These are phyloP conservation scores for Hymenoscyphus fraxineus DNA, from an alignment of 2,329 filamentous ascomycete genomes.

Conservation along the genomic window DNA sequence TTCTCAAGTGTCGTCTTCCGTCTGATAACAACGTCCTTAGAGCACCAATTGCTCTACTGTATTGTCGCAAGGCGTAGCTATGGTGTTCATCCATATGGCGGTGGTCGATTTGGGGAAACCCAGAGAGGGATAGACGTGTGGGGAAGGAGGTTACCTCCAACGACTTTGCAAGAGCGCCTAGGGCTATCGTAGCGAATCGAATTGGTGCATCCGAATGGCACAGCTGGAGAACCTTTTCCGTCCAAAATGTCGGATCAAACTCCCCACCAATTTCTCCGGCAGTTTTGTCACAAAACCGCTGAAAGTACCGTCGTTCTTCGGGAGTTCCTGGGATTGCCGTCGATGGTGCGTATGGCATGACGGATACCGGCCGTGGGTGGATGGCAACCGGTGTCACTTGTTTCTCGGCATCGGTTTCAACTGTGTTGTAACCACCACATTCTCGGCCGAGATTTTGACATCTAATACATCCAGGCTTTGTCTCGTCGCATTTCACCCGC, in stretches of 20 bases:
- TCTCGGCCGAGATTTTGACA: constrained; percentile 35
- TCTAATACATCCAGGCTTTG: constrained; percentile 33
- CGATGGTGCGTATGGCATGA: constrained; percentile 31
- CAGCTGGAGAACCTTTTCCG: constrained; percentile 33
- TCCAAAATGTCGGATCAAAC: constrained; percentile 34
- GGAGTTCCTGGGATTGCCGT: constrained; percentile 29
- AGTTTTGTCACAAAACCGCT: constrained; percentile 34
- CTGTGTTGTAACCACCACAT: constrained; percentile 34
- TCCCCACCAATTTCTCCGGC: constrained; percentile 31
- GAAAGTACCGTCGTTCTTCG: constrained; percentile 33
- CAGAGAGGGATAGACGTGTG: constrained; percentile 30
- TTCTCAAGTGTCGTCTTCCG: constrained; percentile 32
- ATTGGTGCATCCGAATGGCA: constrained; percentile 33
- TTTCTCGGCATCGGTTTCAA: constrained; percentile 30
- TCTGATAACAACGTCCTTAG: constrained; percentile 29
- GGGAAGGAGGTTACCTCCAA: constrained; percentile 33
- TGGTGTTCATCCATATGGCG: constrained; percentile 34
- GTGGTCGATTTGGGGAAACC: constrained; percentile 34
- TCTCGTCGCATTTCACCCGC: constrained; percentile 36
- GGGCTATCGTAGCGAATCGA: constrained; percentile 31
- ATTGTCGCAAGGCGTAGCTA: constrained; percentile 31
- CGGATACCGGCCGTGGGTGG: constrained; percentile 32
- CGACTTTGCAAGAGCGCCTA: constrained; percentile 32
- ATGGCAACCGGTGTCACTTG: constrained; percentile 28
- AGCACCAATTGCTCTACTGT: constrained; percentile 32